phyloP scores from a whole-genome alignment of 768 basidiomycete species.

The Omphalotus guepiniiformis region DNA sequence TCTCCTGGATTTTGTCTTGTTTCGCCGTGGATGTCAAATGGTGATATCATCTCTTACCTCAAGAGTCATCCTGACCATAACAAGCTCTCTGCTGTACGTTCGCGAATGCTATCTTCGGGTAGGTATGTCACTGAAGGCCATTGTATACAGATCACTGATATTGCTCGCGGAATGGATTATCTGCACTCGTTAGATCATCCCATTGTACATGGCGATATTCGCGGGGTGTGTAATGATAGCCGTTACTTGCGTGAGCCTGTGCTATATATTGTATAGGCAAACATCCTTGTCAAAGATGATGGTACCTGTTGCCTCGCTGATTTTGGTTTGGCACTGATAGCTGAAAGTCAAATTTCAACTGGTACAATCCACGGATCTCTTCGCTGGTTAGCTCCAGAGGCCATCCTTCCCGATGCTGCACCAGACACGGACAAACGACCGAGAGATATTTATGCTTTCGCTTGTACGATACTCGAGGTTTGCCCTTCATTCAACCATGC shows the following conservation, averaged over 20 bases:
- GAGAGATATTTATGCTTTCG: slow-evolving; percentile 14
- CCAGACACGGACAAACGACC: slow-evolving; percentile 6
- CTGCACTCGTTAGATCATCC: slow-evolving; percentile 22
- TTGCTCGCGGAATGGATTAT: slow-evolving; percentile 30
- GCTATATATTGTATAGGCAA: slow-evolving; percentile 11
- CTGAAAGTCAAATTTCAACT: background rate
- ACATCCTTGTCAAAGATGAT: slow-evolving; percentile 15
- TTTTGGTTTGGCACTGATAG: slow-evolving; percentile 14
- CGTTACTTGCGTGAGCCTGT: background rate
- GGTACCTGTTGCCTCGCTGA: slow-evolving; percentile 14
- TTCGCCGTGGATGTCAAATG: slow-evolving; percentile 20
- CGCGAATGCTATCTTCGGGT: background rate
- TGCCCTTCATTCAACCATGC: background rate
- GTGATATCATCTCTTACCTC: slow-evolving; percentile 11
- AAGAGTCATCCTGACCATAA: slow-evolving; percentile 1
- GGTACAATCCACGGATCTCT: slow-evolving; percentile 11
- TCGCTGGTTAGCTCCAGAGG: slow-evolving; percentile 14
- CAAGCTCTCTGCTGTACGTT: background rate
- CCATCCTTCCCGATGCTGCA: slow-evolving; percentile 1
- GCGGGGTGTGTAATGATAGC: slow-evolving; percentile 15
- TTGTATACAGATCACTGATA: slow-evolving; percentile 28
- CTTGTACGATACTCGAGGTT: slow-evolving; percentile 15
- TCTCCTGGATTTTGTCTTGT: slow-evolving; percentile 16
- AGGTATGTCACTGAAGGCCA: background rate
- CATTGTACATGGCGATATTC: slow-evolving; percentile 21